Conservation (phyloP, 1,139 yeast species). For the Candida sp. region DNA sequence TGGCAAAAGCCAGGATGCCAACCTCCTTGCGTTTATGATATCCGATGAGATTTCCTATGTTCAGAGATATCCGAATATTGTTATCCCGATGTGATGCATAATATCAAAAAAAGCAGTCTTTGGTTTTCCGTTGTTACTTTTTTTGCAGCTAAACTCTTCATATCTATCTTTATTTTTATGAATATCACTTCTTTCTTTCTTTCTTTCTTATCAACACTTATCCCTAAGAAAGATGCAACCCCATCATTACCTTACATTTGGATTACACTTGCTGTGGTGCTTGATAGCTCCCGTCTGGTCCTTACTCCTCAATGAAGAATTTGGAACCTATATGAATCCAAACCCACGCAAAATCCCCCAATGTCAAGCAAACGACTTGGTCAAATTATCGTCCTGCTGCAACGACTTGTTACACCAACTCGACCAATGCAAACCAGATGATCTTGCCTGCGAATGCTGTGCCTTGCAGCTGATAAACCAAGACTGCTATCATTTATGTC, state of each 20-base stretch:
- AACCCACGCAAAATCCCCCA: slow-evolving; percentile 42
- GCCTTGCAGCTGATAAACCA: slow-evolving; percentile 52
- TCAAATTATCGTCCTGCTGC: slow-evolving; percentile 46
- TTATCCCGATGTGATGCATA: neutral
- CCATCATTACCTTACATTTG: neutral
- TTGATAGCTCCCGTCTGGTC: neutral
- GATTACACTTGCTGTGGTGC: neutral
- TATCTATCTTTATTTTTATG: neutral
- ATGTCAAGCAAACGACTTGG: slow-evolving; percentile 47
- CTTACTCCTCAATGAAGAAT: slow-evolving; percentile 17
- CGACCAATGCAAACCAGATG: slow-evolving; percentile 55
- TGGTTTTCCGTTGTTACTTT: neutral
- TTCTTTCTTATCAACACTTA: neutral
- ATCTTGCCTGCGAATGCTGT: slow-evolving; percentile 60
- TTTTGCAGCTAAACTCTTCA: neutral
- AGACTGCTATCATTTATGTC: slow-evolving; percentile 52
- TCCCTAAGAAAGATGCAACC: neutral
- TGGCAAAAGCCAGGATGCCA: neutral
- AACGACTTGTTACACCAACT: slow-evolving; percentile 47
- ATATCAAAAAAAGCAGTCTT: neutral
- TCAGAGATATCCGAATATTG: neutral
- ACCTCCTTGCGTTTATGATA: neutral
- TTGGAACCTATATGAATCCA: slow-evolving; percentile 52
- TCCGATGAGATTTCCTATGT: neutral
- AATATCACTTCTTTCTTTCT: neutral